Conservation (phyloP, 2,329 filamentous ascomycete species). For the Hypomyces rosellus region DNA sequence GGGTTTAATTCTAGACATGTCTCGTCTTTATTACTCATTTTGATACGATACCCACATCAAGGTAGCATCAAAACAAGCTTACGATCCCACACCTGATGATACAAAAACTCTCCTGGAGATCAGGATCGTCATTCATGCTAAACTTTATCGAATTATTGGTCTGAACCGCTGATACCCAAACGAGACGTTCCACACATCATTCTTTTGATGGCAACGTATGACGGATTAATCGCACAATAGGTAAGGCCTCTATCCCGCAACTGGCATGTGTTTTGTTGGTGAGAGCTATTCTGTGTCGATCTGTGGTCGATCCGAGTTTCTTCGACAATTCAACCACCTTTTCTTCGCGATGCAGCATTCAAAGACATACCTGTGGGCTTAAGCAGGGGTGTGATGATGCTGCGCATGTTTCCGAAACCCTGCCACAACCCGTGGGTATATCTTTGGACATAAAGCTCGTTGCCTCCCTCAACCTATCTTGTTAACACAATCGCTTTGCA, state of each 20-base stretch:
- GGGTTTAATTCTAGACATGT: conserved; percentile 17
- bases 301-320: conserved; percentile 11
- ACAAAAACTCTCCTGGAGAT: conserved; percentile 5
- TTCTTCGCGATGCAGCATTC: neutral
- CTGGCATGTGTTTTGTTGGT: conserved; percentile 19
- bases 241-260: conserved; percentile 5
- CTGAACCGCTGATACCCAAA: conserved; percentile 3
- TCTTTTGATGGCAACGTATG: conserved; percentile 16
- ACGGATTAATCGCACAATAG: conserved; percentile 2
- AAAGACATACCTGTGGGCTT: no score
- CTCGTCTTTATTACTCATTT: conserved; percentile 11
- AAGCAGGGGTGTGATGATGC: no score
- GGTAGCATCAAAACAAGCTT: neutral
- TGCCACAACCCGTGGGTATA: no score
- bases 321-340: neutral
- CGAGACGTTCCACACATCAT: conserved; percentile 16
- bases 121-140: conserved; percentile 13
- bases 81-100: neutral
- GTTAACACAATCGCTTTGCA: no score
- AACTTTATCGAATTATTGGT: neutral
- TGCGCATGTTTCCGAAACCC: no score
- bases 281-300: conserved; percentile 10
- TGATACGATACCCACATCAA: conserved; percentile 6
- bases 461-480: neutral
- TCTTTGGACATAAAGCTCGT: neutral